phyloP scores from a whole-genome alignment of 2,329 filamentous ascomycete species.

The Colletotrichum kahawae region DNA sequence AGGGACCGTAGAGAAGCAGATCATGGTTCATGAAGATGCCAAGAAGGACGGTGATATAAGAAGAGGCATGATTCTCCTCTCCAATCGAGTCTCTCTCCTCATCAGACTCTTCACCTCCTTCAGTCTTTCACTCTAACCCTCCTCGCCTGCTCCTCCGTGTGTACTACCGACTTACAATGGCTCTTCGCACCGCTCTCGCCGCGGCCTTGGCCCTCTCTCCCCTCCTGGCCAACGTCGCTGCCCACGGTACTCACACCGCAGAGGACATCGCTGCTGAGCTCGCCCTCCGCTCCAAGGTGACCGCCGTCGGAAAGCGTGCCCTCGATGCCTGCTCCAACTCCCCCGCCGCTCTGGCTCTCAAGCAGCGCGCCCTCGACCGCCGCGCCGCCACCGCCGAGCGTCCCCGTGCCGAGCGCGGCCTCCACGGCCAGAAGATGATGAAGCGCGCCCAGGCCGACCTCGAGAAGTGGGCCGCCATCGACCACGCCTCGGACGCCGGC shows the following conservation, averaged over 20 bases:
- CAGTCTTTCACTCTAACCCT: background rate
- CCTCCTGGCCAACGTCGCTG: slow-evolving; percentile 28
- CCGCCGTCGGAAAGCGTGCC: slow-evolving; percentile 37
- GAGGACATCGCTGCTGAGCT: slow-evolving; percentile 33
- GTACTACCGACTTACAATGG: background rate
- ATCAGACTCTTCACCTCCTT: slow-evolving; percentile 1
- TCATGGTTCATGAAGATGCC: background rate
- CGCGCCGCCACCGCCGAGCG: slow-evolving; percentile 41
- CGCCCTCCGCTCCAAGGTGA: slow-evolving; percentile 37
- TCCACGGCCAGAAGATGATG: slow-evolving; percentile 33
- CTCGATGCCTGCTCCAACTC: slow-evolving; percentile 44
- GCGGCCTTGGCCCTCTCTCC: slow-evolving; percentile 13
- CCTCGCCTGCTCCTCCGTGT: background rate
- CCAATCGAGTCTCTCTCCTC: background rate
- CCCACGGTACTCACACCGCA: slow-evolving; percentile 37
- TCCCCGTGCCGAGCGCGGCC: slow-evolving; percentile 41
- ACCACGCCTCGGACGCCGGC: slow-evolving; percentile 33
- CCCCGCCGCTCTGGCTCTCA: slow-evolving; percentile 41
- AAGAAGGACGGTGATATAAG: background rate
- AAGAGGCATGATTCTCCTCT: background rate
- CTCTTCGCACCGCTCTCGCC: slow-evolving; percentile 3
- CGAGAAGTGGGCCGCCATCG: slow-evolving; percentile 35
- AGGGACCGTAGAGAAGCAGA: background rate
- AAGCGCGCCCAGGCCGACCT: slow-evolving; percentile 37
- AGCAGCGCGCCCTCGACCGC: slow-evolving; percentile 43